These are phyloP conservation scores for Dryas alaskensis DNA, from an alignment of 306 rosid genomes.

Conservation along the genomic window DNA sequence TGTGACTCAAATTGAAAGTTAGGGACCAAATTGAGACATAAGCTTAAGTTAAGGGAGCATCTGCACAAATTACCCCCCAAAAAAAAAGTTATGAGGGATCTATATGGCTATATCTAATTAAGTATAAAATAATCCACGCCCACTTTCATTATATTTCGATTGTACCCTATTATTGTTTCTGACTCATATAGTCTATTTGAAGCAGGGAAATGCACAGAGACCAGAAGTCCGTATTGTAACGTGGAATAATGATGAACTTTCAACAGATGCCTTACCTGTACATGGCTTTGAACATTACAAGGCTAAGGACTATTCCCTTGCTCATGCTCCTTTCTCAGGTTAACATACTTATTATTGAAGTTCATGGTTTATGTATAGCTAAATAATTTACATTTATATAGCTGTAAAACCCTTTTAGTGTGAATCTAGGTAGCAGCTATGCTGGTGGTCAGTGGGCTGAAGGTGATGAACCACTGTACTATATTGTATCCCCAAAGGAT, in stretches of 20 bases:
- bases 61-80: neutral
- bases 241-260: conserved; percentile 91
- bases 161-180: conserved; percentile 20
- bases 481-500: conserved; percentile 93
- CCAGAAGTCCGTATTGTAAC: conserved; percentile 91
- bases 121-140: neutral
- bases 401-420: conserved; percentile 34
- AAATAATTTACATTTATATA: conserved; percentile 28
- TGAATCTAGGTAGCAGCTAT: conserved; percentile 92
- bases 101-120: neutral
- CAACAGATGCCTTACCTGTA: conserved; percentile 95
- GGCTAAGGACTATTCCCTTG: conserved; percentile 97
- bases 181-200: conserved; percentile 33
- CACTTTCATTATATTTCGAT: conserved; percentile 7
- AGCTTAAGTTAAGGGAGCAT: neutral
- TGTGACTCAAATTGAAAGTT: neutral
- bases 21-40: neutral
- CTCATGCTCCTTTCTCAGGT: conserved; percentile 99
- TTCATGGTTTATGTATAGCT: conserved; percentile 26
- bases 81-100: neutral
- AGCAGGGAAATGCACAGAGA: conserved; percentile 93
- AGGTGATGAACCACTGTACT: conserved; percentile 94
- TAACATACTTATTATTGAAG: conserved; percentile 32
- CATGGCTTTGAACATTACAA: conserved; percentile 95
- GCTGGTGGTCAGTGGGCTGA: conserved; percentile 99